Conservation (phyloP, 2,329 filamentous ascomycete genomes). For the Verticillium albo-atrum region DNA sequence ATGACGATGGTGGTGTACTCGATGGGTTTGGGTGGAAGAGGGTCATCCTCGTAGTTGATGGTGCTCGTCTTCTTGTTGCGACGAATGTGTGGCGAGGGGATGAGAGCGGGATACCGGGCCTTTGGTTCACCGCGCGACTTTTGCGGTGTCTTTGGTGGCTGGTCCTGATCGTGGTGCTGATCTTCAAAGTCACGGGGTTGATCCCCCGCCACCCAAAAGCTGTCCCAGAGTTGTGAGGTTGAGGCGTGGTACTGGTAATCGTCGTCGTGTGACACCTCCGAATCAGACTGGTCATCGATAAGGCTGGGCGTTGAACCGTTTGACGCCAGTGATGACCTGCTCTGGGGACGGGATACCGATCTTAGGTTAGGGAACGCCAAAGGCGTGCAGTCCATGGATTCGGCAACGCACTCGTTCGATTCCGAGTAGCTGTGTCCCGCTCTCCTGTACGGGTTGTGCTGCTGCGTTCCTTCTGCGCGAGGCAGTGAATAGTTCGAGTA, state of each 20-base stretch:
- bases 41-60: slow-evolving; percentile 14
- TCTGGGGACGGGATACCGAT: slow-evolving; percentile 7
- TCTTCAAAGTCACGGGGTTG: slow-evolving; percentile 14
- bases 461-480: slow-evolving; percentile 17
- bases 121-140: neutral
- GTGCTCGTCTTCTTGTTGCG: slow-evolving; percentile 11
- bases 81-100: slow-evolving; percentile 12
- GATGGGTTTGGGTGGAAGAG: slow-evolving; percentile 17
- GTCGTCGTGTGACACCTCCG: slow-evolving; percentile 46
- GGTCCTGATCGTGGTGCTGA: slow-evolving; percentile 5
- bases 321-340: slow-evolving; percentile 40
- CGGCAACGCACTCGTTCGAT: neutral
- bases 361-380: slow-evolving; percentile 6
- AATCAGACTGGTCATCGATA: slow-evolving; percentile 46
- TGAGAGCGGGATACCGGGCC: slow-evolving; percentile 10
- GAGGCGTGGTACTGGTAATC: slow-evolving; percentile 44
- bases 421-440: slow-evolving; percentile 7
- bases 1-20: slow-evolving; percentile 9
- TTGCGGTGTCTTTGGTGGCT: slow-evolving; percentile 6
- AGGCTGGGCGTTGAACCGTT: slow-evolving; percentile 42
- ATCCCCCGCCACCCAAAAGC: slow-evolving; percentile 36
- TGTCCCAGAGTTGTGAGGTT: slow-evolving; percentile 45
- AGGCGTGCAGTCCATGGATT: neutral
- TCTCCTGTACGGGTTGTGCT: slow-evolving; percentile 9
- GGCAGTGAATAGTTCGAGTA: slow-evolving; percentile 37